Evolutionary conservation across 2,329 filamentous ascomycete genomes (phyloP).

Genomic region (Capronia epimyces): DNA sequence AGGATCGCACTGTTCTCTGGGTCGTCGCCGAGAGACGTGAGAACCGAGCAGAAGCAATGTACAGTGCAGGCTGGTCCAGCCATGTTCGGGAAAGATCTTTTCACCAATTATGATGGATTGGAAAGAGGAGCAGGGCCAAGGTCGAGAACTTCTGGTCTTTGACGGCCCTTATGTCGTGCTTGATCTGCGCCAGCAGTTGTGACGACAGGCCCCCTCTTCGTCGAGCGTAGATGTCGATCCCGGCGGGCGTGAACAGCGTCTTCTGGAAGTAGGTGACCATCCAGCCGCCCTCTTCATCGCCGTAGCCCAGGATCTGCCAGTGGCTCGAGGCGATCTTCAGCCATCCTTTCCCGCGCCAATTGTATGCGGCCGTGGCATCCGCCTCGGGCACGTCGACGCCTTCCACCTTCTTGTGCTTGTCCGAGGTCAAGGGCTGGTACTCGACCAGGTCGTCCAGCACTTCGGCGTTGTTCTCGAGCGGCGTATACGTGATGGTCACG

Average conservation of each 20-base stretch:
- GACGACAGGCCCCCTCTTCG: constrained; percentile 55
- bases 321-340: constrained; percentile 66
- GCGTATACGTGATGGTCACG: constrained; percentile 70
- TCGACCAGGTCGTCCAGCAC: constrained; percentile 66
- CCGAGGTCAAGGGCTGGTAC: constrained; percentile 54
- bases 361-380: constrained; percentile 48
- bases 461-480: constrained; percentile 43
- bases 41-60: no score
- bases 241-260: constrained; percentile 76
- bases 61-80: no score
- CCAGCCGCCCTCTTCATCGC: constrained; percentile 51
- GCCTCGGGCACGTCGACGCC: constrained; percentile 57
- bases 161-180: constrained; percentile 49
- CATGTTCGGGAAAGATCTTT: no score
- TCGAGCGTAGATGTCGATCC: constrained; percentile 71
- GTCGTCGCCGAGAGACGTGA: constrained; percentile 2
- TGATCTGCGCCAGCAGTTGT: constrained; percentile 53
- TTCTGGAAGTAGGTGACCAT: constrained; percentile 79
- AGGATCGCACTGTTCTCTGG: constrained; percentile 20
- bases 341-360: constrained; percentile 74
- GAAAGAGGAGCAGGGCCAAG: constrained; percentile 49
- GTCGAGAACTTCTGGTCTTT: constrained; percentile 49
- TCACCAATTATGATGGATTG: constrained; percentile 36
- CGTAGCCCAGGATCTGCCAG: constrained; percentile 79
- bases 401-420: constrained; percentile 54